Evolutionary conservation across 352 stramenopile species (phyloP).

Genomic region (Globisporangium spinosum): DNA sequence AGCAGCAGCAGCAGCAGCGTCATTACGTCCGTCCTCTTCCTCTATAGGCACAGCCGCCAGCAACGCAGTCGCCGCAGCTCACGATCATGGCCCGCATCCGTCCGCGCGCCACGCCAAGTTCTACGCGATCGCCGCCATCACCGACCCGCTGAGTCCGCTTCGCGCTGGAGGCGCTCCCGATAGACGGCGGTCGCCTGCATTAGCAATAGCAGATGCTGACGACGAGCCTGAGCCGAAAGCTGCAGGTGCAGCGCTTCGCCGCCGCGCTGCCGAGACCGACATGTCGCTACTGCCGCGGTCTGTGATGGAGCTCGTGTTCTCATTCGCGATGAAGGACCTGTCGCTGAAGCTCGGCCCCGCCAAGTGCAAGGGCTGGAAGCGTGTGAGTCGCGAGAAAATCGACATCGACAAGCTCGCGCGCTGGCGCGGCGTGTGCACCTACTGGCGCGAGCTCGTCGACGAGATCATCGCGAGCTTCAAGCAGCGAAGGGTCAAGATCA

Average conservation of each 20-base stretch:
- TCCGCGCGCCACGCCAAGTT: constrained; percentile 15
- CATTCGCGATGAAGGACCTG: constrained; percentile 51
- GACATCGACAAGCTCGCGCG: constrained; percentile 32
- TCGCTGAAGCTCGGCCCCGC: constrained; percentile 44
- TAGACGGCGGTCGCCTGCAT: background rate
- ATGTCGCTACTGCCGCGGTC: constrained; percentile 39
- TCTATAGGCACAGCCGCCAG: background rate
- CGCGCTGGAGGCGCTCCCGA: background rate
- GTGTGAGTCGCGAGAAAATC: constrained; percentile 33
- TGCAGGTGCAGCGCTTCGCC: background rate
- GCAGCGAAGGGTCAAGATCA: constrained; percentile 37
- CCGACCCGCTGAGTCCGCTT: constrained; percentile 7
- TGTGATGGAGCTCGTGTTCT: constrained; percentile 50
- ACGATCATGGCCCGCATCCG: background rate
- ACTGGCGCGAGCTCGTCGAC: constrained; percentile 46
- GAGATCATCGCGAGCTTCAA: constrained; percentile 43
- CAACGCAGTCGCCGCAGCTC: background rate
- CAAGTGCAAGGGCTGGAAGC: constrained; percentile 40
- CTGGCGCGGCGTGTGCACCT: constrained; percentile 40
- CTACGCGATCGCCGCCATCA: constrained; percentile 21
- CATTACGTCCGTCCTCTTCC: background rate
- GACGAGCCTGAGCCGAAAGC: background rate
- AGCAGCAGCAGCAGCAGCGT: background rate
- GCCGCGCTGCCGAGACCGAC: constrained; percentile 8
- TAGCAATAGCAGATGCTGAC: background rate